phyloP scores from a whole-genome alignment of 1,139 yeast genomes.

The Taphrina populina region DNA sequence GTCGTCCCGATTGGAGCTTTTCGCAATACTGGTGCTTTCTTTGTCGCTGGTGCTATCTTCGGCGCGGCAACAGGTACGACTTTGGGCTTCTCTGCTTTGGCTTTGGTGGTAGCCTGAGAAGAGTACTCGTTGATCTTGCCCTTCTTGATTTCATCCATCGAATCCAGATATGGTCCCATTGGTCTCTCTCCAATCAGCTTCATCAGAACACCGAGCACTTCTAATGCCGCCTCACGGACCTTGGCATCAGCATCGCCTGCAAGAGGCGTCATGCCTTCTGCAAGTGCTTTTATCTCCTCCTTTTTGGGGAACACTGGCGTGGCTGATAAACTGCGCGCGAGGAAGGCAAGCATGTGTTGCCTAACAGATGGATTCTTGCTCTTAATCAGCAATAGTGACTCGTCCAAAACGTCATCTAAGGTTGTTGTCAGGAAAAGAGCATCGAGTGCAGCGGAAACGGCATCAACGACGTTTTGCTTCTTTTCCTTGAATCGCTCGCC shows the following conservation, averaged over 20 bases:
- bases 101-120: slow-evolving; percentile 59
- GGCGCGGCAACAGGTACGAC: slow-evolving; percentile 35
- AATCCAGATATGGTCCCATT: slow-evolving; percentile 59
- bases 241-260: slow-evolving; percentile 83
- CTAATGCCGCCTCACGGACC: slow-evolving; percentile 75
- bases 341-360: slow-evolving; percentile 63
- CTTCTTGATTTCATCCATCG: slow-evolving; percentile 68
- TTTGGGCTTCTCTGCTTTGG: slow-evolving; percentile 43
- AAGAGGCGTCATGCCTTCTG: slow-evolving; percentile 58
- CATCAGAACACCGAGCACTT: slow-evolving; percentile 77
- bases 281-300: slow-evolving; percentile 58
- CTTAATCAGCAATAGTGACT: slow-evolving; percentile 55
- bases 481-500: slow-evolving; percentile 86
- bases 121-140: slow-evolving; percentile 63
- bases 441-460: slow-evolving; percentile 65
- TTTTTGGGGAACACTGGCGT: slow-evolving; percentile 55
- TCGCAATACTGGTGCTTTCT: slow-evolving; percentile 10
- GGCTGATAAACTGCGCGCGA: slow-evolving; percentile 62
- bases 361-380: slow-evolving; percentile 85
- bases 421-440: slow-evolving; percentile 53
- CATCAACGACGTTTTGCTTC: slow-evolving; percentile 72
- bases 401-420: slow-evolving; percentile 64
- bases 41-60: background rate
- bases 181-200: slow-evolving; percentile 76
- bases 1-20: slow-evolving; percentile 12